Evolutionary conservation across 768 basidiomycete genomes (phyloP), one percentile per base, ranked within the genome.

Genomic region (Tulasnella sp.): DNA sequence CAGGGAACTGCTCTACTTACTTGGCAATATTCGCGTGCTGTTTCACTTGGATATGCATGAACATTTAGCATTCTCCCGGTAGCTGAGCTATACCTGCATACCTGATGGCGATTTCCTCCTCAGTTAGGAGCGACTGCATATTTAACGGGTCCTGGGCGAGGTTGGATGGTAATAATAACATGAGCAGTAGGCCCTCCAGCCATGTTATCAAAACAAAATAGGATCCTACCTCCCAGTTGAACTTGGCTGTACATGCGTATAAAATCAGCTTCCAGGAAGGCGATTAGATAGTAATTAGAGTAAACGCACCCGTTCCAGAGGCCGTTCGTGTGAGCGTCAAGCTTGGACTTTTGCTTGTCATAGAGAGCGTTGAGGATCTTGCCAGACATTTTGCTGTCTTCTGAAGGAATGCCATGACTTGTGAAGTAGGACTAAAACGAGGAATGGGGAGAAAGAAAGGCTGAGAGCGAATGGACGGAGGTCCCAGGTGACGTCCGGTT

Each of bases 71-170:
- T n/a, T n/a, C n/a, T n/a, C n/a, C n/a, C n/a, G n/a, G n/a, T n/a
- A n/a, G n/a, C n/a, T n/a, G n/a, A n/a, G n/a, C n/a, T n/a, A 17
- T 12, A n/a, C 10, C 29, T 3, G 3, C 11, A 38, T 61, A 92
- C 92, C 91, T 80, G 65, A 96, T 85, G 12, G 87, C 85, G 63
- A 80, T 76, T 72, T 98, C 94, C 38, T 96, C 94, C 53, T 92
- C 91, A 0, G 88, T 88, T 62, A 97, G 73, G 42, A 88, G 76
- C 0, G 81, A 80, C 61, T 91, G 86, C 27, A 92, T 66, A 65
- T 80, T 80, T 63, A 98, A 73, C 0, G 92, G 87, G 68, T 98
- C 93, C 89, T 92, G 56, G 4, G 2, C 3, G 12, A 38, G 15
- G 45, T 45, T 44, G 27, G 22, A 29, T 11, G 17, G 17, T n/a